Evolutionary conservation across 108 stramenopile genomes (phyloP), one percentile per base, ranked within the genome.

Genomic region (Fragilariopsis cylindrus): DNA sequence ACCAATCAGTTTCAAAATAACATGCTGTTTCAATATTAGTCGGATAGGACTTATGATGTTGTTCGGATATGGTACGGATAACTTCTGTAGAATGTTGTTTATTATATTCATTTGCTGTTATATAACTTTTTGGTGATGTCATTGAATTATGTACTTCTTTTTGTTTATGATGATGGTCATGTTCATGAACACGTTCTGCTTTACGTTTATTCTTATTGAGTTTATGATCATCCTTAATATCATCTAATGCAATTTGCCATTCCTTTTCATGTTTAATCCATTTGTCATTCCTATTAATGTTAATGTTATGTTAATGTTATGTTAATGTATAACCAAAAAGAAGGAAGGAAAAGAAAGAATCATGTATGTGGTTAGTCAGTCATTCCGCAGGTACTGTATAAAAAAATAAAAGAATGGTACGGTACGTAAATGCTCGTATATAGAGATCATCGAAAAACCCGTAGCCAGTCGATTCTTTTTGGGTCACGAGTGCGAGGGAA

Each of bases 31-130:
- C 39, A 6, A 82, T n/a, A 42, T 88, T 83, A 4, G 50, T 41
- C 0, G 87, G 78, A 67, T 83, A 83, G 2, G 87, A 84, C 48
- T 82, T n/a, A 7, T 50, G 12, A 44, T 21, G 46, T 70, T 83
- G 79, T 57, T 88, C 87, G 5, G 49, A 54, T 5, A 64, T 7
- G 3, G 87, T 85, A 54, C 71, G 40, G 0, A 85, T 16, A 5
- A 50, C 18, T 48, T 77, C 55, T 9, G 13, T 4, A 47, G 50
- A 16, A 9, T 76, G 68, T 8, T 55, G 13, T 2, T 64, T 53
- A 73, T 77, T 82, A 40, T 71, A 74, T 9, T 72, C 71, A 16
- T 63, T 11, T 3, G 78, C 71, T 46, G 81, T 48, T 43, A 78
- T 66, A 48, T 76, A 71, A 16, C 62, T 41, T n/a, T 42, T 42